Evolutionary conservation across 768 basidiomycete species (phyloP), one percentile per base, ranked within the genome.

Genomic region (Hygrophoropsis aurantiaca): DNA sequence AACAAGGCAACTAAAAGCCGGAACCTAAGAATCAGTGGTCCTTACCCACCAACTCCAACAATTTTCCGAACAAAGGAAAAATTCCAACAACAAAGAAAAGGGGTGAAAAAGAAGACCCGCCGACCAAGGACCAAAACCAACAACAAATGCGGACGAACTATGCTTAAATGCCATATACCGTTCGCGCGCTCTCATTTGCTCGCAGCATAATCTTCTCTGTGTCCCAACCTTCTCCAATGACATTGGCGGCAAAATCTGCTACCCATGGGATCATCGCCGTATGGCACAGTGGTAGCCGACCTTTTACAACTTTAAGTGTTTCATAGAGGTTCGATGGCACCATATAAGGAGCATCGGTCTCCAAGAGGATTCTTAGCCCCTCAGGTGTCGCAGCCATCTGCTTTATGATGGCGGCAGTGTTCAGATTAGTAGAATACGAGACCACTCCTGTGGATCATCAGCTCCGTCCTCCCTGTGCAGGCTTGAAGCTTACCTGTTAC

Each of bases 271-370:
- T 78, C 86, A 92, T 90, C 0, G 80, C 87, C 0, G 81, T 80
- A 57, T 90, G 89, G 45, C 77, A 87, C 7, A 92, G 60, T 0
- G 90, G 85, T 0, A 92, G 63, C 52, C 76, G 78, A 3, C 83
- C 81, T 53, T 81, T 81, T 45, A 73, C 46, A 5, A 52, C 53
- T 1, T 78, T 72, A 0, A 89, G 64, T 0, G 81, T 70, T 2
- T 66, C 60, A 57, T 89, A 90, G 15, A 93, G 61, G 49, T 87
- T 92, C 0, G 79, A 71, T 0, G 91, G 91, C 0, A 86, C 75
- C 91, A 94, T 93, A 68, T 78, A 94, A 0, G 91, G 91, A 3
- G 89, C 90, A 53, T 94, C 91, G 0, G 91, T 91, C 65, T 94
- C 91, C 3, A 93, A 74, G 1, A 92, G 63, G 39, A 85, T 79